Percentiles rank a stretch among this genome's conserved stretches.
These are phyloP conservation scores for Stereum hirsutum DNA, from an alignment of 1,284 basidiomycete species.

Conservation along the genomic window DNA sequence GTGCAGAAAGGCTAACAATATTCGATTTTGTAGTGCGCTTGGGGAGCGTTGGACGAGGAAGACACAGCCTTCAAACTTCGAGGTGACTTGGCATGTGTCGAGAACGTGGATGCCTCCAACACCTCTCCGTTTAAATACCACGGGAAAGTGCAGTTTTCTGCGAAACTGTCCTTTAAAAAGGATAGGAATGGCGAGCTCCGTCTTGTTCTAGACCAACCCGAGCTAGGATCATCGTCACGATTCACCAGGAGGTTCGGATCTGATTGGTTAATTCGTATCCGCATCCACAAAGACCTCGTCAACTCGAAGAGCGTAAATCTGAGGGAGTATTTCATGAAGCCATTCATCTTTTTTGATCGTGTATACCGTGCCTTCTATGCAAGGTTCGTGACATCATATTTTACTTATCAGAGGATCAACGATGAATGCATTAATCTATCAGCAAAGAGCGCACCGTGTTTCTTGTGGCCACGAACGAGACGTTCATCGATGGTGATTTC, in stretches of 20 bases:
- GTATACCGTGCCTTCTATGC: conserved; percentile 31
- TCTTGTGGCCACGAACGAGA: conserved; percentile 27
- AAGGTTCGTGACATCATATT: conserved; percentile 24
- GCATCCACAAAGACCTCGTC: conserved; percentile 17
- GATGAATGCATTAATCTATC: too few species aligned
- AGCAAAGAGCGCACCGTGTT: conserved; percentile 26
- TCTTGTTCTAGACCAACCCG: conserved; percentile 22
- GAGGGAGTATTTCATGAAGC: conserved; percentile 19
- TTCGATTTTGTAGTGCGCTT: conserved; percentile 21
- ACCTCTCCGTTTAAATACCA: conserved; percentile 20
- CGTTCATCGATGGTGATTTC: conserved; percentile 1
- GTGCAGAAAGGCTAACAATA: too few species aligned
- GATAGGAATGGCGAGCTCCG: conserved; percentile 1
- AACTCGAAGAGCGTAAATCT: conserved; percentile 12
- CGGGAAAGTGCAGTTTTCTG: conserved; percentile 26
- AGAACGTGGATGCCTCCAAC: conserved; percentile 13
- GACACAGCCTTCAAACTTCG: conserved; percentile 18
- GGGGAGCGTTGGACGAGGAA: conserved; percentile 29
- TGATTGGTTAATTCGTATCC: conserved; percentile 25
- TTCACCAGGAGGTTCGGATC: conserved; percentile 33
- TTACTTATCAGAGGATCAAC: conserved; percentile 27
- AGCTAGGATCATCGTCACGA: conserved; percentile 25
- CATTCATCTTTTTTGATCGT: conserved; percentile 23
- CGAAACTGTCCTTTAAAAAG: conserved; percentile 10
- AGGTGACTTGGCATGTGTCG: too few species aligned